Conservation (phyloP, 2,329 filamentous ascomycete genomes). For the Dactylonectria estremocensis region DNA sequence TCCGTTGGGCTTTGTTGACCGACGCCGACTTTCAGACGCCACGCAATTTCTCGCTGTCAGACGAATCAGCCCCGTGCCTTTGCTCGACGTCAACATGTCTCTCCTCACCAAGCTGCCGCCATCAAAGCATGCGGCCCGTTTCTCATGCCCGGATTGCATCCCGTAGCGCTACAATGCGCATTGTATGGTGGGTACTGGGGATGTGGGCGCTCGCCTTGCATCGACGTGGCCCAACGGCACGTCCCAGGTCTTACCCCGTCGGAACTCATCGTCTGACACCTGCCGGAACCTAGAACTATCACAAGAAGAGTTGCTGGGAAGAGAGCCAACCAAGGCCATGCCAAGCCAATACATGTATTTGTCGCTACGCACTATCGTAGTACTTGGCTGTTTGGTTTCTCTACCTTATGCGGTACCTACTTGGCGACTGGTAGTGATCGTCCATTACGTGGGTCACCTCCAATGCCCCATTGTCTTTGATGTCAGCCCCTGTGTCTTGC, state of each 20-base stretch:
- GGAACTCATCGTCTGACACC: constrained; percentile 37
- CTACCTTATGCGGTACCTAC: background rate
- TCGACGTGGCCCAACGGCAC: constrained; percentile 45
- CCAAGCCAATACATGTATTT: background rate
- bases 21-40: constrained; percentile 7
- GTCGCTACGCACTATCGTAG: background rate
- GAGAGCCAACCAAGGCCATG: background rate
- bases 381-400: background rate
- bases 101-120: constrained; percentile 10
- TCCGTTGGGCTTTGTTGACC: constrained; percentile 1
- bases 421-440: background rate
- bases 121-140: constrained; percentile 19
- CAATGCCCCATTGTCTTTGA: background rate
- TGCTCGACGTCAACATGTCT: constrained; percentile 2
- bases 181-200: constrained; percentile 34
- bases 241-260: constrained; percentile 27
- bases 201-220: constrained; percentile 37
- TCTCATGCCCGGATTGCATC: constrained; percentile 25
- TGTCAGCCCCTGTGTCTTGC: constrained; percentile 1
- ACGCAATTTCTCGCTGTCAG: constrained; percentile 18
- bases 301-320: constrained; percentile 2
- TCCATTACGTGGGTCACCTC: background rate
- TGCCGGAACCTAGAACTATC: constrained; percentile 17
- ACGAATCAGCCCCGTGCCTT: constrained; percentile 11
- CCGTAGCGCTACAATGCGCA: constrained; percentile 31